These are phyloP conservation scores for Psilocybe cyanescens DNA, from an alignment of 768 basidiomycete genomes.

Conservation along the genomic window DNA sequence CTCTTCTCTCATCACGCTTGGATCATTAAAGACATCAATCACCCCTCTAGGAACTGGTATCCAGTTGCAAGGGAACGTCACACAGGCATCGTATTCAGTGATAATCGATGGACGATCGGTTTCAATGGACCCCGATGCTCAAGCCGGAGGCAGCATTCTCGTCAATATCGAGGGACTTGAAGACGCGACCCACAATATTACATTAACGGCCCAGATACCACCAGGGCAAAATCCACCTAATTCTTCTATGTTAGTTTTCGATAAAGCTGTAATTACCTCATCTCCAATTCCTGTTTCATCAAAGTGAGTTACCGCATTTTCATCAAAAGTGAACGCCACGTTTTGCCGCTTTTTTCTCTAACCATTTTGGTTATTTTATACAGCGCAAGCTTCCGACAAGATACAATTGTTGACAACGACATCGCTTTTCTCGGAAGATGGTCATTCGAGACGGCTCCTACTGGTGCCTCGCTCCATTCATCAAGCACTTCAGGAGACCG, in stretches of 20 bases:
- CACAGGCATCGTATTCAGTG: slow-evolving; percentile 47
- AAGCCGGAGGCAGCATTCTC: slow-evolving; percentile 43
- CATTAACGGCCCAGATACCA: slow-evolving; percentile 50
- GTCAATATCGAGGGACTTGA: slow-evolving; percentile 50
- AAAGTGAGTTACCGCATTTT: slow-evolving; percentile 32
- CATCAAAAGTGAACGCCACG: neutral
- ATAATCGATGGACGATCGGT: slow-evolving; percentile 51
- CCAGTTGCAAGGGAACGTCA: slow-evolving; percentile 56
- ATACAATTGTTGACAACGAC: slow-evolving; percentile 44
- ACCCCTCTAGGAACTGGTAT: slow-evolving; percentile 65
- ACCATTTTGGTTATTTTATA: slow-evolving; percentile 12
- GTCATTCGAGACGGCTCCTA: slow-evolving; percentile 41
- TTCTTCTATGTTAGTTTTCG: slow-evolving; percentile 55
- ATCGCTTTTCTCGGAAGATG: slow-evolving; percentile 62
- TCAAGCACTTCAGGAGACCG: slow-evolving; percentile 49
- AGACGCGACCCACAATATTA: slow-evolving; percentile 56
- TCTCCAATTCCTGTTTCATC: slow-evolving; percentile 33
- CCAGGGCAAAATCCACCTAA: slow-evolving; percentile 21
- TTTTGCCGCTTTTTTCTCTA: slow-evolving; percentile 6
- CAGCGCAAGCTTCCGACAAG: slow-evolving; percentile 37
- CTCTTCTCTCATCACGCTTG: neutral
- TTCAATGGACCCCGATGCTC: slow-evolving; percentile 21
- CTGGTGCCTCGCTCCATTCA: slow-evolving; percentile 21
- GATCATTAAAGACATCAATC: slow-evolving; percentile 2
- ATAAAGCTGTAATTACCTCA: slow-evolving; percentile 54